A percentile compares a stretch with the other conserved stretches of the same genome.
phyloP scores from a whole-genome alignment of 352 stramenopile genomes.

The Phytopythium boreale region DNA sequence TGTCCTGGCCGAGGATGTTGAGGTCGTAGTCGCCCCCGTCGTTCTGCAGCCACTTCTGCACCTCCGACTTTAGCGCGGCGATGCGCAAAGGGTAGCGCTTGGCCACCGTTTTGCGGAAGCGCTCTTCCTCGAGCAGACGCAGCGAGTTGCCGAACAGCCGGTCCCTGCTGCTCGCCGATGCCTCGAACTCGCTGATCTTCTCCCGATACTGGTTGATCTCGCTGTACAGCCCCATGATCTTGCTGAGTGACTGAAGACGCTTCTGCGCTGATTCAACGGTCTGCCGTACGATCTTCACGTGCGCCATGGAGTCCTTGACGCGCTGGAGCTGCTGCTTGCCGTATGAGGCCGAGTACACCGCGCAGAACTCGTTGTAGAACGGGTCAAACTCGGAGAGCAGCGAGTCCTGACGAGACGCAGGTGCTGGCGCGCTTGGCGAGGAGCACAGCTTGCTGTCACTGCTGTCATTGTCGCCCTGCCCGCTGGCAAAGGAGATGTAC shows the following conservation, averaged over 20 bases:
- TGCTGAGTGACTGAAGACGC: constrained; percentile 65
- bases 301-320: constrained; percentile 38
- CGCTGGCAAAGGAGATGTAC: constrained; percentile 30
- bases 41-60: constrained; percentile 71
- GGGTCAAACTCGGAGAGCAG: constrained; percentile 67
- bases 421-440: background rate
- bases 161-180: constrained; percentile 65
- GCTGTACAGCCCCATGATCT: constrained; percentile 76
- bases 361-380: constrained; percentile 32
- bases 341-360: constrained; percentile 41
- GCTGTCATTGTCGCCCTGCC: background rate
- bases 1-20: constrained; percentile 60
- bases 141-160: constrained; percentile 74
- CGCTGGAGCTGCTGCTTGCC: constrained; percentile 33
- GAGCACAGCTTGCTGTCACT: background rate
- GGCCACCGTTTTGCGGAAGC: constrained; percentile 66
- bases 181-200: constrained; percentile 75
- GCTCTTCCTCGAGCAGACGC: constrained; percentile 72
- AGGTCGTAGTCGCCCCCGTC: constrained; percentile 73
- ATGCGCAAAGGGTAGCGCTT: constrained; percentile 66
- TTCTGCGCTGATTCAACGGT: constrained; percentile 52
- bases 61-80: constrained; percentile 51
- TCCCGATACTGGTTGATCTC: constrained; percentile 69
- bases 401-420: constrained; percentile 18
- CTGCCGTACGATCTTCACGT: constrained; percentile 42